phyloP scores from a whole-genome alignment of 108 stramenopile species.

The Skeletonema menzelii region DNA sequence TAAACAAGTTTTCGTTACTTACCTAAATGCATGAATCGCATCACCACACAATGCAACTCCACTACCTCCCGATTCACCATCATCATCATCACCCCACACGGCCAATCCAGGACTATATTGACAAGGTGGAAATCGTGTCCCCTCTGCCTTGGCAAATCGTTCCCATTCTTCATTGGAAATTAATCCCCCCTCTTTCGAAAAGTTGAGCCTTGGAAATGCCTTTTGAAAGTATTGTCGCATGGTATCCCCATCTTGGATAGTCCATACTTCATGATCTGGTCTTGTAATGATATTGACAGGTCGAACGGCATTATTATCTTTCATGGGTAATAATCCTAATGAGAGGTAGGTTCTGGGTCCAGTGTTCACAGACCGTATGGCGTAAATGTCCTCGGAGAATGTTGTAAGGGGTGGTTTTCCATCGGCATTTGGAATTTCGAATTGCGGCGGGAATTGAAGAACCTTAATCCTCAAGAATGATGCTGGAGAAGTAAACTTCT shows the following conservation, averaged over 20 bases:
- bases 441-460: constrained; percentile 58
- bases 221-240: constrained; percentile 52
- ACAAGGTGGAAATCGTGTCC: constrained; percentile 59
- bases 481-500: constrained; percentile 49
- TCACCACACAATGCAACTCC: constrained; percentile 82
- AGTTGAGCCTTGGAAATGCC: constrained; percentile 64
- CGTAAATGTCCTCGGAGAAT: constrained; percentile 22
- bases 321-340: constrained; percentile 63
- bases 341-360: constrained; percentile 31
- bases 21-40: constrained; percentile 83
- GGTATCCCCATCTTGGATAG: constrained; percentile 42
- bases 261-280: constrained; percentile 63
- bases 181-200: constrained; percentile 29
- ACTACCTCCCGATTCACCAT: constrained; percentile 18
- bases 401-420: constrained; percentile 16
- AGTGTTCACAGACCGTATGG: constrained; percentile 28
- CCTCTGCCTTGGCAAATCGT: constrained; percentile 66
- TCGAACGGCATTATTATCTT: constrained; percentile 51
- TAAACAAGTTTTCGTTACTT: too few species aligned
- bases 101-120: constrained; percentile 54
- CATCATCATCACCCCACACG: constrained; percentile 37
- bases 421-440: constrained; percentile 9
- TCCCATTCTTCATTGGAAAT: constrained; percentile 62
- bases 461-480: constrained; percentile 64
- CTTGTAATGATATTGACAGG: constrained; percentile 63